A percentile compares a stretch with the other conserved stretches of the same genome.
phyloP scores from a whole-genome alignment of 192 early-diverging fungal genomes.

The Backusella parvicylindrica region DNA sequence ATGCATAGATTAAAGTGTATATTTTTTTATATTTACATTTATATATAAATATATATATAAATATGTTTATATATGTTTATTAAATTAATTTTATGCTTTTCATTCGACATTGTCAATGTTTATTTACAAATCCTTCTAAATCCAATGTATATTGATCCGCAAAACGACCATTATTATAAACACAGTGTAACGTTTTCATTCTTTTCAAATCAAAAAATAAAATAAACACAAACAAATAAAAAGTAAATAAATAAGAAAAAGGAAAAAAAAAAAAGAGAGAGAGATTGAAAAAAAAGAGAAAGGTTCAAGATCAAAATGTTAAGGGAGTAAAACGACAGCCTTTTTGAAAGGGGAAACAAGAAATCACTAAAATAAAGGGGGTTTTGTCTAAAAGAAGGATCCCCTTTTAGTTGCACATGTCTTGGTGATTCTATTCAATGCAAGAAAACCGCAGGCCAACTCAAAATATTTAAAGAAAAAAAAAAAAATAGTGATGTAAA shows the following conservation, averaged over 20 bases:
- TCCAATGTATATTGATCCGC: conserved; percentile 32
- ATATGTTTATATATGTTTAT: no score
- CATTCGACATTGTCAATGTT: background rate
- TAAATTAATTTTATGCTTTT: background rate
- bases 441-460: background rate
- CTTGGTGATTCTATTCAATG: background rate
- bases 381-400: background rate
- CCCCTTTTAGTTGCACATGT: conserved; percentile 1
- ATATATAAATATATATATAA: background rate
- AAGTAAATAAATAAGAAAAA: background rate
- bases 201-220: no score
- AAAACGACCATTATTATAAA: conserved; percentile 9
- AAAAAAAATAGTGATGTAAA: background rate
- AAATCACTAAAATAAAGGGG: background rate
- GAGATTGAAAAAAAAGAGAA: background rate
- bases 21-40: background rate
- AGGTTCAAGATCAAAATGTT: conserved; percentile 6
- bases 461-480: background rate
- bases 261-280: background rate
- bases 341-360: background rate
- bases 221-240: background rate
- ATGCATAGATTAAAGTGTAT: background rate
- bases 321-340: background rate
- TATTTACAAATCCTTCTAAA: conserved; percentile 28
- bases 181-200: conserved; percentile 25